These are phyloP conservation scores for Leccinum sublutescens DNA, from an alignment of 768 basidiomycete species.

Conservation along the genomic window DNA sequence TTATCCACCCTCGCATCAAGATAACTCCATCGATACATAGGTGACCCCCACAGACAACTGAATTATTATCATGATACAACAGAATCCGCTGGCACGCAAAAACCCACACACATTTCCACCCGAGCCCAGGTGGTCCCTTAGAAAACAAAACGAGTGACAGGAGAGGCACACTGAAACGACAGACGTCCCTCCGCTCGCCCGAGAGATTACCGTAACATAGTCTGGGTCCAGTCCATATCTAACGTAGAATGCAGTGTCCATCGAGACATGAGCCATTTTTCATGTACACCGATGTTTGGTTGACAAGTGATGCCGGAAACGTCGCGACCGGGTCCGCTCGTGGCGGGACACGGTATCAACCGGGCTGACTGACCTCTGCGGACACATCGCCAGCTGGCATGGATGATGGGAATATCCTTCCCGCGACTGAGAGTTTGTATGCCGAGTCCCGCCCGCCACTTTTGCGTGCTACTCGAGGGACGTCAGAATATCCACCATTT, in stretches of 20 bases:
- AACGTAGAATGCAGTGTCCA: constrained; percentile 16
- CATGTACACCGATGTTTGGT: constrained; percentile 2
- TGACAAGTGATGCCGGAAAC: constrained; percentile 5
- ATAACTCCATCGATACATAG: neutral
- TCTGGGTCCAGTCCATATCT: constrained; percentile 25
- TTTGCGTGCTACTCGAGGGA: neutral
- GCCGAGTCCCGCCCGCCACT: constrained; percentile 7
- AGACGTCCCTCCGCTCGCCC: constrained; percentile 8
- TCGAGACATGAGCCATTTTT: constrained; percentile 7
- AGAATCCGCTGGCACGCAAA: constrained; percentile 1
- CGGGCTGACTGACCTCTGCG: constrained; percentile 25
- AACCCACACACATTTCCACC: constrained; percentile 10
- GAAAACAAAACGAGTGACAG: constrained; percentile 8
- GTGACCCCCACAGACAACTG: neutral
- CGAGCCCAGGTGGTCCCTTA: constrained; percentile 10
- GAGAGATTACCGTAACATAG: constrained; percentile 15
- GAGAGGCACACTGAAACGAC: constrained; percentile 9
- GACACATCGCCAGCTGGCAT: constrained; percentile 4
- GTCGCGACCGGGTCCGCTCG: constrained; percentile 5
- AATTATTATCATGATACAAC: constrained; percentile 16
- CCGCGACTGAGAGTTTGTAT: constrained; percentile 7
- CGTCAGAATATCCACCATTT: constrained; percentile 33
- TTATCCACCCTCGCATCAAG: neutral
- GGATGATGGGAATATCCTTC: neutral
- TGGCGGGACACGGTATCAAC: constrained; percentile 1